Evolutionary conservation across 2,329 filamentous ascomycete genomes (phyloP), one percentile per base, ranked within the genome.

Genomic region (Cladosporium austrohemisphaericum): DNA sequence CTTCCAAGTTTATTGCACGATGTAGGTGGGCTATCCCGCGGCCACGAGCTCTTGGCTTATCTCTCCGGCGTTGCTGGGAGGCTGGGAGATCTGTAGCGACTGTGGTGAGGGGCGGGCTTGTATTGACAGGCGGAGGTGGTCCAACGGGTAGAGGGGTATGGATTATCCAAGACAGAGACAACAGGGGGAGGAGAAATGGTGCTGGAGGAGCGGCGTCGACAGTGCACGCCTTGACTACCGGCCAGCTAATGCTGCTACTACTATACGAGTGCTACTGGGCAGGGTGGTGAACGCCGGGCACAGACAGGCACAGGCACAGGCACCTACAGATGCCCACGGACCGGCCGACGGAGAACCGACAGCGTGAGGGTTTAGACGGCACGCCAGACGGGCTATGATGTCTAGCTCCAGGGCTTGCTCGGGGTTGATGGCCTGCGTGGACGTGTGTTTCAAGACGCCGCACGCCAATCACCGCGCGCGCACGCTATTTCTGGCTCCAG

Each of bases 21-120:
- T 20, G 38, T 31, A 28, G 38, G 14, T 26, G 23, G 31, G 23
- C 25, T 19, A 26, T 23, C 25, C 18, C 38, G 25, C 26, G 38
- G 25, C 22, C 38, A 41, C 38, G 38, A 31, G 38, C 18, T 16
- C n/a, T 22, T 29, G 44, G 33, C 25, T 29, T 36, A 28, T 47
- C 44, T 38, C 41, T 29, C 22, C 31, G 29, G 41, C 13, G 25
- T 18, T 23, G 33, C 33, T 16, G 5, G 29, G 33, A 38, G 33
- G 23, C 38, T 41, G 38, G 38, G 38, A 29, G 38, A 31, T 41
- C 44, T 29, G 44, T 47, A 47, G 44, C 44, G 44, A 47, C 44
- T 28, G 44, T 47, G 33, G 44, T n/a, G n/a, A n/a, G n/a, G 31
- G 44, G 44, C 19, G 25, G 13, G 26, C 19, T n/a, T n/a, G n/a